Evolutionary conservation across 2,329 filamentous ascomycete genomes (phyloP), one percentile per base, ranked within the genome.

Genomic region (Sporothrix variecibatus): DNA sequence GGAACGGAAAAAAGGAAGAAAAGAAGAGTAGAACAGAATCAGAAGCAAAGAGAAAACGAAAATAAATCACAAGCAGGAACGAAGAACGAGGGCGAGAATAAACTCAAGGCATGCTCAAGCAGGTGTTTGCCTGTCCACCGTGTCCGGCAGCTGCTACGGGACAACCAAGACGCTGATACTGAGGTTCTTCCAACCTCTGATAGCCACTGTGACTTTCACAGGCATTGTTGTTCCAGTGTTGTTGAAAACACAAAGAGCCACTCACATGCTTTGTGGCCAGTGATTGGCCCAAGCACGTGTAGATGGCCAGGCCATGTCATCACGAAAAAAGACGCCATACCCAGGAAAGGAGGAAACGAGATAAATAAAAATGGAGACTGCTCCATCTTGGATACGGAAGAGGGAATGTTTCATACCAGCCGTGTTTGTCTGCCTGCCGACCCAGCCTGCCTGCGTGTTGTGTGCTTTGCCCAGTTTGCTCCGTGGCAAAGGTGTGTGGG

Each of bases 251-350:
- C 12, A 67, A 2, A 28, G n/a, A 67, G 23, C n/a, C 62, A 28
- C 62, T 28, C 62, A 46, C n/a, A 46, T 28, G 62, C 62, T 28
- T 67, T 23, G 23, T 26, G 62, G 23, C 38, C 38, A 46, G 23
- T 38, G 62, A 46, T 67, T 67, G 62, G 62, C 23, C 38, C 23
- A 43, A 46, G 38, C 62, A 23, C 38, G 38, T 67, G 38, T 67
- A 20, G 38, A 43, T 67, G 62, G 34, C 62, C 62, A 46, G 38
- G 38, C 38, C n/a, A 46, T 46, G n/a, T 20, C 62, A 46, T 67
- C 62, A 67, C 26, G 23, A 28, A 20, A 60, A 60, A 67, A 67
- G 62, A 8, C 62, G 62, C 62, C n/a, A 46, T 67, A 26, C 62
- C 34, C 20, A 43, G 38, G 38, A 43, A n/a, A 26, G n/a, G 12